These are phyloP conservation scores for Erodium texanum DNA, from an alignment of 441 rosid genomes.

Conservation along the genomic window DNA sequence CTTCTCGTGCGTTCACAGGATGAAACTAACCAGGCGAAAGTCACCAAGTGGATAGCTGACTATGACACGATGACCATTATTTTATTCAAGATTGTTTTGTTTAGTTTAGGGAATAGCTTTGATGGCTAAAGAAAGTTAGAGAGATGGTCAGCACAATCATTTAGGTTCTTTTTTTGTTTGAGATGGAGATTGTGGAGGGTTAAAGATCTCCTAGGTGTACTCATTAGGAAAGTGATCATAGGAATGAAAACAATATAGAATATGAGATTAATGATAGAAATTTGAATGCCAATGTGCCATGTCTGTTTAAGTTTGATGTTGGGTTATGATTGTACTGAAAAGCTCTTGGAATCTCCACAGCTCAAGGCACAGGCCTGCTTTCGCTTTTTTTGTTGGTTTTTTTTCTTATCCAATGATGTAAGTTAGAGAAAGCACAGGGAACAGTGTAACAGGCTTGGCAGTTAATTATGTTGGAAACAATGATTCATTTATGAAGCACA, in stretches of 20 bases:
- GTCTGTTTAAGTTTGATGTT: background rate
- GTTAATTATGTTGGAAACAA: background rate
- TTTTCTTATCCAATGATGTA: too few species aligned
- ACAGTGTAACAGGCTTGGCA: background rate
- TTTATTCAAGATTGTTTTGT: background rate
- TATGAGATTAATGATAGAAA: background rate
- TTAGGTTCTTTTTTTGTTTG: background rate
- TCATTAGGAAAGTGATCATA: background rate
- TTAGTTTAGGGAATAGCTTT: background rate
- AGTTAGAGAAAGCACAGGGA: background rate
- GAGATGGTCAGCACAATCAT: background rate
- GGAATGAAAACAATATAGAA: background rate
- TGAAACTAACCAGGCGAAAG: background rate
- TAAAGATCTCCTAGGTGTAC: too few species aligned
- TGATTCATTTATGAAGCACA: background rate
- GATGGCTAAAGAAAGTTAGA: too few species aligned
- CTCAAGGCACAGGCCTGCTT: background rate
- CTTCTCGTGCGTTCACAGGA: background rate
- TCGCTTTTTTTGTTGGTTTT: background rate
- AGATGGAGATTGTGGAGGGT: background rate
- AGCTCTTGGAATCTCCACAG: background rate
- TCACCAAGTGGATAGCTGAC: background rate
- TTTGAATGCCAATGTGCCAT: too few species aligned
- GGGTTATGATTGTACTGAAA: background rate
- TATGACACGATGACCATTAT: background rate